Base-by-base conservation (phyloP, 2,329 filamentous ascomycete genomes). In the Rugonectria rugulosa region DNA sequence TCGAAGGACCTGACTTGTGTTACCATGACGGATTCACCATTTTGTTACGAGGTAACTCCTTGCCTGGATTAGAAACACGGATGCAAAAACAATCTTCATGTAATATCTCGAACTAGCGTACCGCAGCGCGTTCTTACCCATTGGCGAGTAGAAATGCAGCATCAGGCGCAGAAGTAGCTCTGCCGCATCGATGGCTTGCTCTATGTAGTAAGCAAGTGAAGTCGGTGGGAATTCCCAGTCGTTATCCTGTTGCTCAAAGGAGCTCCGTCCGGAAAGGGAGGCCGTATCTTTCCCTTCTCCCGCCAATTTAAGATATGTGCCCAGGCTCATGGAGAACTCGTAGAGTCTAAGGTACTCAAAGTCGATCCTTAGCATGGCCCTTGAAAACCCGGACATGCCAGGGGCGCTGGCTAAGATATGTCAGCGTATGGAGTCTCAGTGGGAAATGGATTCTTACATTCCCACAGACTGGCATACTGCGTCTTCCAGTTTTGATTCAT, bases 341-440 rank as follows among this genome's bases (percentile, higher is more conserved):
- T 55, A 52, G 10, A 56, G 48, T 6, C 47, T 41, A 11, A 52
- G 53, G 27, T 52, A 56, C 24, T 55, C 52, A 27, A 50, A 55
- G 19, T 55, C 52, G 8, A 32, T 24, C 6, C n/a, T 23, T 3
- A 55, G 19, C 44, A 53, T 56, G 3, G 23, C 12, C n/a, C 36
- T 37, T 27, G 41, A 41, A 7, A 56, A 56, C 7, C 26, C 15
- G 5, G 34, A 38, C 23, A 38, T 50, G 1, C 45, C 45, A 17
- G 37, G 27, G 3, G 17, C 21, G 14, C 3, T 40, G 7, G 19
- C 51, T 48, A 23, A 11, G 7, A 27, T 2, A n/a, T 27, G 11
- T 45, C 21, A 52, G 20, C 21, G 6, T 15, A 29, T 23, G 11
- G 17, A n/a, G n/a, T n/a, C n/a, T n/a, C n/a, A n/a, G n/a, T n/a